These are phyloP conservation scores for Suhomyces sp. DNA, from an alignment of 805 yeast genomes.

Conservation along the genomic window DNA sequence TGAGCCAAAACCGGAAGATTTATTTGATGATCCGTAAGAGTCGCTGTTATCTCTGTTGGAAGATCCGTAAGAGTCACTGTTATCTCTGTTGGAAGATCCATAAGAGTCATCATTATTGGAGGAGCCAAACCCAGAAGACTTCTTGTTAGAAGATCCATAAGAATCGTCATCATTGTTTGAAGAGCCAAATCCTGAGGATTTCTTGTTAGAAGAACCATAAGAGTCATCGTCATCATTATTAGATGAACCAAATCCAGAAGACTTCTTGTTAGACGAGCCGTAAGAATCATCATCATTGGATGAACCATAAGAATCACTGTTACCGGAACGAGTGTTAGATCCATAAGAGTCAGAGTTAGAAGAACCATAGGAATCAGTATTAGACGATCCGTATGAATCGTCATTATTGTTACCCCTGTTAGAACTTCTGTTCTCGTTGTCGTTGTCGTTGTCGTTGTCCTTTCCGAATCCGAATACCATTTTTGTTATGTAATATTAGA, in stretches of 20 bases:
- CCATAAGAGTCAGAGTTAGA: constrained; percentile 21
- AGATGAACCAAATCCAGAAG: constrained; percentile 21
- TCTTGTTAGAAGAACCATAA: constrained; percentile 21
- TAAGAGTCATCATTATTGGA: constrained; percentile 18
- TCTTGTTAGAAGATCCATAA: constrained; percentile 14
- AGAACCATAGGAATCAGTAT: constrained; percentile 10
- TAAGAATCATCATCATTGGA: constrained; percentile 18
- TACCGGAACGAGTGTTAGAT: neutral
- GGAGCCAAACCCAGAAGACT: constrained; percentile 31
- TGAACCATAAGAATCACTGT: constrained; percentile 17
- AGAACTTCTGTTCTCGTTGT: constrained; percentile 9
- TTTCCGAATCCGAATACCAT: constrained; percentile 38
- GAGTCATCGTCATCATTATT: constrained; percentile 17
- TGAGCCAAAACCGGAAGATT: constrained; percentile 21
- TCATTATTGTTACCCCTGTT: constrained; percentile 10
- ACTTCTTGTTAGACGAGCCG: constrained; percentile 17
- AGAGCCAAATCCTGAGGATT: constrained; percentile 22
- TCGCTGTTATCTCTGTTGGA: constrained; percentile 15
- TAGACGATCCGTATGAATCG: constrained; percentile 19
- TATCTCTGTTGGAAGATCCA: constrained; percentile 14
- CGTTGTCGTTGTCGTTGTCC: constrained; percentile 22
- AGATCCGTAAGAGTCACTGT: constrained; percentile 21
- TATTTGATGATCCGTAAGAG: constrained; percentile 22
- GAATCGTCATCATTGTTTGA: constrained; percentile 10
- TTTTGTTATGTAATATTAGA: constrained; percentile 10